phyloP scores from a whole-genome alignment of 371 early-diverging fungal genomes.

The Apophysomyces ossiformis region DNA sequence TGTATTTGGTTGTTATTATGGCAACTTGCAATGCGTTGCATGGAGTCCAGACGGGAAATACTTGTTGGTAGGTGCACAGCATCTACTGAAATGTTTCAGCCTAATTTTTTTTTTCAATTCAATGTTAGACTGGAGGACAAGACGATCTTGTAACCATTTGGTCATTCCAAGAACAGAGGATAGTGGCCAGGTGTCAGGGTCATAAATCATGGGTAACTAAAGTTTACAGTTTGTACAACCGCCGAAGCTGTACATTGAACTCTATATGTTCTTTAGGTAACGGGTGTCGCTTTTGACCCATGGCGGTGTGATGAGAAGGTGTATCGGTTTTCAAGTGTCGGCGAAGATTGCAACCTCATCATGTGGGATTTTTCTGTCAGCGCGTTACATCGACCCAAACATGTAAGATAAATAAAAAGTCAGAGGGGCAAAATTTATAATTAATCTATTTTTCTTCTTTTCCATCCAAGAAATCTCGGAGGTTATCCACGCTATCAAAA shows the following conservation, averaged over 20 bases:
- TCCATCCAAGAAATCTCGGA: not conserved
- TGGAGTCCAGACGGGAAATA: slow-evolving; percentile 93
- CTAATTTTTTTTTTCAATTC: not conserved
- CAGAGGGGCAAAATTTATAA: slow-evolving; percentile 8
- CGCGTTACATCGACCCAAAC: slow-evolving; percentile 75
- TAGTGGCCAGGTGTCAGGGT: slow-evolving; percentile 92
- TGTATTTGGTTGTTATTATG: slow-evolving; percentile 78
- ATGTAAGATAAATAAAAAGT: slow-evolving; percentile 43
- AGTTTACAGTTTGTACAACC: slow-evolving; percentile 4
- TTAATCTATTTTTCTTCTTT: slow-evolving; percentile 1
- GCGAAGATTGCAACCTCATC: slow-evolving; percentile 85
- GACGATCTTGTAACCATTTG: slow-evolving; percentile 96
- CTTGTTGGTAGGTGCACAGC: slow-evolving; percentile 64
- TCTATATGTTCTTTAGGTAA: slow-evolving; percentile 51
- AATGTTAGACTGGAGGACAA: slow-evolving; percentile 81
- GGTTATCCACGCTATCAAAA: not conserved
- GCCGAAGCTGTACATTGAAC: slow-evolving; percentile 1
- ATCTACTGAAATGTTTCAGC: not conserved
- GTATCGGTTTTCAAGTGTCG: slow-evolving; percentile 90
- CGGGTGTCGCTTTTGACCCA: slow-evolving; percentile 88
- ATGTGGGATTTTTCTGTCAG: slow-evolving; percentile 93
- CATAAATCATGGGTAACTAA: slow-evolving; percentile 89
- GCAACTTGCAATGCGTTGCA: slow-evolving; percentile 78
- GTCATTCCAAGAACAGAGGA: slow-evolving; percentile 75
- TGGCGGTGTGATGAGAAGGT: slow-evolving; percentile 82